Percentiles rank a stretch among this genome's conserved stretches.
Conservation (phyloP, 208 protist species). For the Leptomonas pyrrhocoris region DNA sequence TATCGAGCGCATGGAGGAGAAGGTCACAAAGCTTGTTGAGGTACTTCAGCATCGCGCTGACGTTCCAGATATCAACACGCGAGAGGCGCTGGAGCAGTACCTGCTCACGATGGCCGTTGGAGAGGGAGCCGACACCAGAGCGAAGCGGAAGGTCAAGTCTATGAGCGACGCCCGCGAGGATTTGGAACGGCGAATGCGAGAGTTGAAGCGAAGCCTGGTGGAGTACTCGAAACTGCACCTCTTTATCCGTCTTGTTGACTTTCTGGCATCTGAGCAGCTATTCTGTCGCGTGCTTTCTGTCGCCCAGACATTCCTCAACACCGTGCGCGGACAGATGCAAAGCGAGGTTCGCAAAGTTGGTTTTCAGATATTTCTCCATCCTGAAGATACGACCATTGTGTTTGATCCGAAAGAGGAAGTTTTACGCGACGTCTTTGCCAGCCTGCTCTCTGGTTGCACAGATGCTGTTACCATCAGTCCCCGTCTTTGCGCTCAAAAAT, state of each 20-base stretch:
- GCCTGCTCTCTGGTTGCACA: constrained; percentile 70
- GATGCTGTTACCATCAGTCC: constrained; percentile 55
- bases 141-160: constrained; percentile 83
- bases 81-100: constrained; percentile 91
- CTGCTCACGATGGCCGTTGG: constrained; percentile 74
- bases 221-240: constrained; percentile 90
- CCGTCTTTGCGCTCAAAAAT: constrained; percentile 83
- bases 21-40: constrained; percentile 84
- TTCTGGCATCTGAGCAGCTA: constrained; percentile 84
- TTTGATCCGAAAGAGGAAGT: constrained; percentile 77
- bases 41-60: constrained; percentile 81
- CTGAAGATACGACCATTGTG: constrained; percentile 62
- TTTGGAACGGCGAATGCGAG: constrained; percentile 78
- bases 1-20: constrained; percentile 85
- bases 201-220: constrained; percentile 92
- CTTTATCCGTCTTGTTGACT: constrained; percentile 91
- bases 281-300: constrained; percentile 74
- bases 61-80: constrained; percentile 92
- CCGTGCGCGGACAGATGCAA: constrained; percentile 57
- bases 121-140: constrained; percentile 34
- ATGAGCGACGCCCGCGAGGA: constrained; percentile 93
- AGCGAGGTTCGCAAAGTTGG: constrained; percentile 79
- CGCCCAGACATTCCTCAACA: constrained; percentile 72
- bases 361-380: constrained; percentile 89
- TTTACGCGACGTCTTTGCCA: constrained; percentile 60